Conservation (phyloP, 108 stramenopile species). For the Schizochytrium sp. region DNA sequence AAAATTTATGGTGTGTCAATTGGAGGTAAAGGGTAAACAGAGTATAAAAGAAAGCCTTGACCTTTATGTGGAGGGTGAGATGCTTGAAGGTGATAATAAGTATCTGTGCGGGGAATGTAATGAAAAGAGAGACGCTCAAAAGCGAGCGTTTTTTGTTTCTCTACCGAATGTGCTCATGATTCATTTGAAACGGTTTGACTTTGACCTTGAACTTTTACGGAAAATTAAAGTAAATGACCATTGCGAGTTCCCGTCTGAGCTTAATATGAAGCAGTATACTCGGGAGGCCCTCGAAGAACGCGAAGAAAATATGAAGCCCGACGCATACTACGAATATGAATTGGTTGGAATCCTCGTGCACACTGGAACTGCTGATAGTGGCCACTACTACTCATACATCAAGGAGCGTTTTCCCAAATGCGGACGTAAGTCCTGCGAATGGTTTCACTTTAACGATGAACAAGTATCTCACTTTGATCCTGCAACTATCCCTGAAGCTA, state of each 20-base stretch:
- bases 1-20: conserved; percentile 63
- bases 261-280: conserved; percentile 78
- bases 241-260: conserved; percentile 76
- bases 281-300: conserved; percentile 63
- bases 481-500: conserved; percentile 69
- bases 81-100: conserved; percentile 70
- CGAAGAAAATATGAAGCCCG: conserved; percentile 33
- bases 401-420: conserved; percentile 62
- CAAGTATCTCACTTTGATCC: conserved; percentile 74
- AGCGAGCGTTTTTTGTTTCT: conserved; percentile 65
- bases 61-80: conserved; percentile 72
- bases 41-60: conserved; percentile 67
- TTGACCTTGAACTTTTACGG: conserved; percentile 74
- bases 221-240: conserved; percentile 77
- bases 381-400: conserved; percentile 80
- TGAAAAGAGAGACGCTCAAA: conserved; percentile 45
- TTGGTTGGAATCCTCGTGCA: conserved; percentile 79
- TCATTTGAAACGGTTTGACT: conserved; percentile 82
- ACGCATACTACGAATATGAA: conserved; percentile 73
- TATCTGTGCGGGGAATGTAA: conserved; percentile 65
- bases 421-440: conserved; percentile 57
- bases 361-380: conserved; percentile 78
- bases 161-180: conserved; percentile 71
- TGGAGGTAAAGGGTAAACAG: conserved; percentile 68
- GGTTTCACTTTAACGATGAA: conserved; percentile 81